Evolutionary conservation across 495 filamentous ascomycete species (phyloP).

Genomic region (Talaromyces liani): DNA sequence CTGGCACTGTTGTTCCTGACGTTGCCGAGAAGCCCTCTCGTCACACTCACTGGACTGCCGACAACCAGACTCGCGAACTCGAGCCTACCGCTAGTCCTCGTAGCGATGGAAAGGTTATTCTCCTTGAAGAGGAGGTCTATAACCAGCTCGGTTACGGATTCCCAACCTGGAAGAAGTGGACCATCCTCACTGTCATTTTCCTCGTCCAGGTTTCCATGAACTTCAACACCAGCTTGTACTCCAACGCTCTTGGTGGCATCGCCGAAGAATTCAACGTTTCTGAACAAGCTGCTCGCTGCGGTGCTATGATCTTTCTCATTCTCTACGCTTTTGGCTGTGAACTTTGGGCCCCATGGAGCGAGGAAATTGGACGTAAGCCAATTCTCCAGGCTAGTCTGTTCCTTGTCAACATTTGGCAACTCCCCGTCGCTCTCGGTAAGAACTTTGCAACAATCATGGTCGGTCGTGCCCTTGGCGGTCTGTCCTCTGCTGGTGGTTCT

Average conservation of each 20-base stretch:
- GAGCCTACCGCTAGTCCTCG: conserved; percentile 16
- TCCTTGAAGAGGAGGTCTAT: conserved; percentile 52
- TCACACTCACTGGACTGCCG: conserved; percentile 8
- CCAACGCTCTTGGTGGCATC: conserved; percentile 44
- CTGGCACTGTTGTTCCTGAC: conserved; percentile 7
- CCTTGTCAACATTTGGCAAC: conserved; percentile 52
- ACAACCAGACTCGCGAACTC: conserved; percentile 16
- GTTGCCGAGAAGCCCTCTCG: conserved; percentile 2
- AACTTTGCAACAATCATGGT: conserved; percentile 51
- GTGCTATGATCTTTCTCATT: conserved; percentile 53
- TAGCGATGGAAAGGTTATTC: conserved; percentile 28
- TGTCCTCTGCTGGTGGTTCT: conserved; percentile 54
- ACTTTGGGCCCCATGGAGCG: conserved; percentile 61
- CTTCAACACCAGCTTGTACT: conserved; percentile 50
- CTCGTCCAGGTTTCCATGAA: conserved; percentile 52
- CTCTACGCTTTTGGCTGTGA: conserved; percentile 60
- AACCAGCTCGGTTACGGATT: conserved; percentile 50
- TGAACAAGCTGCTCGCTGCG: conserved; percentile 43
- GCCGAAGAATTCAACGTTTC: conserved; percentile 40
- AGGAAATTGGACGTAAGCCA: conserved; percentile 51
- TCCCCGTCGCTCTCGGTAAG: conserved; percentile 45
- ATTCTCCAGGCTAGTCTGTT: conserved; percentile 49
- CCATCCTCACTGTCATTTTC: conserved; percentile 54
- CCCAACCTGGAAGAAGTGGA: conserved; percentile 47
- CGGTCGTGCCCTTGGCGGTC: conserved; percentile 49